These are phyloP conservation scores for Erucastrum elatum DNA, from an alignment of 345 rosid species.

Conservation along the genomic window DNA sequence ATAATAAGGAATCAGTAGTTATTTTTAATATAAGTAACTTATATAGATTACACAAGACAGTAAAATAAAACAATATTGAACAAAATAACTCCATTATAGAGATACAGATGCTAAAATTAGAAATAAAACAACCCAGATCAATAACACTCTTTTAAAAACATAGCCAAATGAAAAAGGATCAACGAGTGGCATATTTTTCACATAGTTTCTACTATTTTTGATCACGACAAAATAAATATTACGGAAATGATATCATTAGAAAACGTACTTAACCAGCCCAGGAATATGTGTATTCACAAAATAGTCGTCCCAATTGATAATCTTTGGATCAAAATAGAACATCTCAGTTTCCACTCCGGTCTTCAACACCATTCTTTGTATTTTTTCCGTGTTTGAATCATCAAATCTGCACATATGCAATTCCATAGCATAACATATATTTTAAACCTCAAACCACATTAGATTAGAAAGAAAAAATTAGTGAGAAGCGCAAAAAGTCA, in stretches of 20 bases:
- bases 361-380: conserved; percentile 17
- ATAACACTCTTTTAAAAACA: neutral
- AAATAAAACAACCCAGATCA: neutral
- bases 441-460: neutral
- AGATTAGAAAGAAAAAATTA: neutral
- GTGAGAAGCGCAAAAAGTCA: neutral
- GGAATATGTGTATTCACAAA: conserved; percentile 49
- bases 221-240: neutral
- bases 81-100: neutral
- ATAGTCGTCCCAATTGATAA: conserved; percentile 60
- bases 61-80: neutral
- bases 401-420: conserved; percentile 31
- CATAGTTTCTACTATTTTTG: neutral
- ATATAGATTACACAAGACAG: neutral
- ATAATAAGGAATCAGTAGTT: neutral
- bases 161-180: neutral
- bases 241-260: conserved; percentile 1
- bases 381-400: conserved; percentile 20
- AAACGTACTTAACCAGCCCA: conserved; percentile 42
- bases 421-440: neutral
- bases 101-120: neutral
- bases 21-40: neutral
- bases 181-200: neutral
- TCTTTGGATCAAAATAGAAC: conserved; percentile 53
- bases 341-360: conserved; percentile 19